A percentile compares a stretch with the other conserved stretches of the same genome.
Evolutionary conservation across 164 flowering plant species (phyloP).

Genomic region (Echeveria elegans): DNA sequence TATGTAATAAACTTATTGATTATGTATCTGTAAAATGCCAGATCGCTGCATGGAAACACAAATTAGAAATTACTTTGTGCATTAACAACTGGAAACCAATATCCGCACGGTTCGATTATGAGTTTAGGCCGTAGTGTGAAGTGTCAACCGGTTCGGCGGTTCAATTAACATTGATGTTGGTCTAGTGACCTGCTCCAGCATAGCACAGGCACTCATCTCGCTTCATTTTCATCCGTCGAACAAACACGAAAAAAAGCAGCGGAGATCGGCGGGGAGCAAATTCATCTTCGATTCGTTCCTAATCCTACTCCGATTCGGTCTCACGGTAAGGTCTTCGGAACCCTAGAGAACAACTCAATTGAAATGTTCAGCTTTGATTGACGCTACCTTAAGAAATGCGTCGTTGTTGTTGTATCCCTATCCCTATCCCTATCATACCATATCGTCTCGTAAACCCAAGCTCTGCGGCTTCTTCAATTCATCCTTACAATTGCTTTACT

Average conservation of each 20-base stretch:
- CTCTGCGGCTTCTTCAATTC: neutral
- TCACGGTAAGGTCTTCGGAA: neutral
- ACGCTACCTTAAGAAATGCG: neutral
- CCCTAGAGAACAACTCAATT: neutral
- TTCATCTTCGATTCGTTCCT: neutral
- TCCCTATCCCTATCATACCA: neutral
- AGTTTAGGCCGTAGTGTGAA: too few species aligned
- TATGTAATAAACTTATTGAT: too few species aligned
- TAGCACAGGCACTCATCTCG: neutral
- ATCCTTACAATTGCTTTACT: neutral
- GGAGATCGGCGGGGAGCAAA: neutral
- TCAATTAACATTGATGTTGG: neutral
- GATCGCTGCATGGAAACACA: too few species aligned
- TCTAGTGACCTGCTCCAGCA: neutral
- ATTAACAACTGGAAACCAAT: too few species aligned
- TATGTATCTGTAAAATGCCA: too few species aligned
- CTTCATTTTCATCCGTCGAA: neutral
- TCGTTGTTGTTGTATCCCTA: neutral
- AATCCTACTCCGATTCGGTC: neutral
- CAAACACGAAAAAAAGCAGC: too few species aligned
- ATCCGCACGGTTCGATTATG: too few species aligned
- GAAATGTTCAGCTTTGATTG: neutral
- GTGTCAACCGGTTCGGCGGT: neutral
- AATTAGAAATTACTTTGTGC: too few species aligned
- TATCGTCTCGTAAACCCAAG: neutral